A percentile compares a stretch with the other conserved stretches of the same genome.
Conservation (phyloP, 805 yeast species). For the Danielia reshetovae region DNA sequence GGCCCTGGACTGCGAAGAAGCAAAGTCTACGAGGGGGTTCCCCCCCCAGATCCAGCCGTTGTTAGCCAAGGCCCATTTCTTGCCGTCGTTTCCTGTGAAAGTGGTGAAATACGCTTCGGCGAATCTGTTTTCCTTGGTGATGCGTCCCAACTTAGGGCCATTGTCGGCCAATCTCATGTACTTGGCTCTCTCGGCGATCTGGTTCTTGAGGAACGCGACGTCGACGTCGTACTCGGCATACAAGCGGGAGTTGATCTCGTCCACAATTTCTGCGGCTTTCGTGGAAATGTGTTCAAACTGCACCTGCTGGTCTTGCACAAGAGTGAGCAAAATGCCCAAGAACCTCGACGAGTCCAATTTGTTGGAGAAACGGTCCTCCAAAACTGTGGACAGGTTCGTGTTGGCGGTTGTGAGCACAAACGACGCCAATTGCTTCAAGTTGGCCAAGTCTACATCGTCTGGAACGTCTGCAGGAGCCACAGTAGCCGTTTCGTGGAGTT, state of each 20-base stretch:
- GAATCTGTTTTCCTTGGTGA: constrained; percentile 51
- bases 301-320: constrained; percentile 14
- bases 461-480: constrained; percentile 42
- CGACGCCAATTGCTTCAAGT: constrained; percentile 43
- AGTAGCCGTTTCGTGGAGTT: constrained; percentile 28
- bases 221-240: constrained; percentile 79
- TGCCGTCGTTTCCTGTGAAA: constrained; percentile 50
- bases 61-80: constrained; percentile 73
- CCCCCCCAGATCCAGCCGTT: constrained; percentile 99
- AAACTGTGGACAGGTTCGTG: constrained; percentile 38
- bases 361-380: constrained; percentile 52
- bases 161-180: constrained; percentile 71
- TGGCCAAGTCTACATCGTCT: constrained; percentile 29
- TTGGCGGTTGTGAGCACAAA: constrained; percentile 44
- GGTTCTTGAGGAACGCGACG: constrained; percentile 56
- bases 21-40: constrained; percentile 90
- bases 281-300: constrained; percentile 22
- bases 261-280: constrained; percentile 53
- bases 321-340: constrained; percentile 44
- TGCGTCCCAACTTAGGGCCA: constrained; percentile 78
- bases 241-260: constrained; percentile 71
- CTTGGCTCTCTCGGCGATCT: constrained; percentile 70
- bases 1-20: constrained; percentile 71
- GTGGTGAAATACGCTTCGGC: constrained; percentile 88
- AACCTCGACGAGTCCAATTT: constrained; percentile 48